Percentiles rank a stretch among this genome's conserved stretches.
phyloP scores from a whole-genome alignment of 2,329 filamentous ascomycete species.

The Mycosphaerella sp. region DNA sequence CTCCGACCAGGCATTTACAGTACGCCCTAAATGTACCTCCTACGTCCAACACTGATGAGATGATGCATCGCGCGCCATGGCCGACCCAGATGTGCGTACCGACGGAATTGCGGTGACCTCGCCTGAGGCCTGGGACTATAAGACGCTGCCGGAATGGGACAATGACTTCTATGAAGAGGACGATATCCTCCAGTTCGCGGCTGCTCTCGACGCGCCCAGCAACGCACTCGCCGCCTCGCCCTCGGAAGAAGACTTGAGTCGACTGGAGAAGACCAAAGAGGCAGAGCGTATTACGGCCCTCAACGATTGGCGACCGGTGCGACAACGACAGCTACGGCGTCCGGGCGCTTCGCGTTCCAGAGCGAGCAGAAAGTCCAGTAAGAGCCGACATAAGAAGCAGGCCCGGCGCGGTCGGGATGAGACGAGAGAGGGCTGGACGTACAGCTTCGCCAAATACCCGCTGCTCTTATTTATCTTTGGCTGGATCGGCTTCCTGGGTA shows the following conservation, averaged over 20 bases:
- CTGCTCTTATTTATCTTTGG: constrained; percentile 70
- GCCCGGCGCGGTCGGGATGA: constrained; percentile 64
- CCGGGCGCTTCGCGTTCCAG: constrained; percentile 26
- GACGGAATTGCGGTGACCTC: constrained; percentile 44
- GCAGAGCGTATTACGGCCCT: constrained; percentile 70
- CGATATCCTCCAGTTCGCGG: constrained; percentile 71
- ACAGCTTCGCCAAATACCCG: constrained; percentile 85
- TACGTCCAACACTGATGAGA: neutral
- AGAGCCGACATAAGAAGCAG: constrained; percentile 33
- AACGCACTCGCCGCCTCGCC: constrained; percentile 45
- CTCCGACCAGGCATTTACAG: too few species aligned
- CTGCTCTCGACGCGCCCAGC: constrained; percentile 76
- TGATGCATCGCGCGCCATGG: constrained; percentile 31
- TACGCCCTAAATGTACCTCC: too few species aligned
- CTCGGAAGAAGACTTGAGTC: constrained; percentile 50
- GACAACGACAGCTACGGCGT: constrained; percentile 51
- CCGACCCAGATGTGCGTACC: constrained; percentile 40
- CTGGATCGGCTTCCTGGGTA: constrained; percentile 69
- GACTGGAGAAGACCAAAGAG: constrained; percentile 35
- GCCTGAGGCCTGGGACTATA: constrained; percentile 56
- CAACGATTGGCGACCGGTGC: constrained; percentile 92
- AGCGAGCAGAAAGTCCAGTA: constrained; percentile 13
- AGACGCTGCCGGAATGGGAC: constrained; percentile 69
- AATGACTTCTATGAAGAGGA: constrained; percentile 67
- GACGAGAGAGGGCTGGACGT: constrained; percentile 88